Evolutionary conservation across 2,329 filamentous ascomycete genomes (phyloP), one percentile per base, ranked within the genome.

Genomic region (Colletotrichum lindemuthianum): DNA sequence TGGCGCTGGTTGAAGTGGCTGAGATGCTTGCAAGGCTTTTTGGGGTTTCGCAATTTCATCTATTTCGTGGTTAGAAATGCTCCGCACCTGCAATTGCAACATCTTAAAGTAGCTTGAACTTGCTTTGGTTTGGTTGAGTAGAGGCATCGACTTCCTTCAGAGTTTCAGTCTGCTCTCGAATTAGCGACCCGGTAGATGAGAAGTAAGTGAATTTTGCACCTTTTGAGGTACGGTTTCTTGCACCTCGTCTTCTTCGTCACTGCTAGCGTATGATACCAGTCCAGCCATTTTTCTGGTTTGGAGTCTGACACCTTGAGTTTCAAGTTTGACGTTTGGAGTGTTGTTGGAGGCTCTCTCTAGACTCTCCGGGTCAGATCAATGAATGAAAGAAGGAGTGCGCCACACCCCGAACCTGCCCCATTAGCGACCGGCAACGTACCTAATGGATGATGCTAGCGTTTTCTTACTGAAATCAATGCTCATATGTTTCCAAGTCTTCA

Each of bases 191-290:
- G 41, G 12, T 11, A 32, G 16, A 59, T 10, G 37, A 41, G 50
- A 33, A 44, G 47, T 39, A 9, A 24, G 32, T 52, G 16, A 43
- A 37, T 33, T 10, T 39, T 39, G 32, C 32, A 65, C 58, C 58
- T 57, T 64, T 37, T 61, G 32, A n/a, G 37, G 50, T 1, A 60
- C 13, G 33, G 41, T 34, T 11, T 67, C 57, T 55, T 56, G 49
- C 24, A 61, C 63, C 2, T 79, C 79, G 3, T 81, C 78, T 6
- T 84, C 83, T 2, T 84, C 83, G 47, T 84, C 82, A 59, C 83
- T 85, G 69, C 83, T 86, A 12, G 77, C 82, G 66, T 86, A 86
- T 39, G 71, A 76, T 8, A 86, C 83, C 11, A 86, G 77, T 2
- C 77, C 81, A 48, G 77, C 77, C 80, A 82, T 79, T 11, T 44